Conservation (phyloP, 192 early-diverging fungal genomes). For the Geranomyces michiganensis region DNA sequence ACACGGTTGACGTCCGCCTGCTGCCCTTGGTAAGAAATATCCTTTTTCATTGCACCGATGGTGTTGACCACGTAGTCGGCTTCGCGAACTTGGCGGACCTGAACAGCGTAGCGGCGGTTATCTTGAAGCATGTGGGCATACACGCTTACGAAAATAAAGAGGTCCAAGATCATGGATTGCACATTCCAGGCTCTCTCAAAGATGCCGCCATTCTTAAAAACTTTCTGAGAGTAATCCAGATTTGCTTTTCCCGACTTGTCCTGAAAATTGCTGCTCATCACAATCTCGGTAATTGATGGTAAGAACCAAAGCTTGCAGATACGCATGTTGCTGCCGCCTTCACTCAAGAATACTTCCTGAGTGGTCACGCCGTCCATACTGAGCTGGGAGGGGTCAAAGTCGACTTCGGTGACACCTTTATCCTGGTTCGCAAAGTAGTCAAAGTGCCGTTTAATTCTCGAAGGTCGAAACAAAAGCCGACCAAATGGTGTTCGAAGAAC, state of each 20-base stretch:
- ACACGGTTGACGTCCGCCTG: constrained; percentile 47
- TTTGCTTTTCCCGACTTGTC: constrained; percentile 35
- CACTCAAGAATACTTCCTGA: constrained; percentile 42
- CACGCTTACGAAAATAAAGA: constrained; percentile 40
- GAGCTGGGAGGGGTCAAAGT: constrained; percentile 31
- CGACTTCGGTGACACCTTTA: constrained; percentile 24
- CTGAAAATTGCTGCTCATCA: constrained; percentile 21
- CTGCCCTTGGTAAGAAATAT: constrained; percentile 47
- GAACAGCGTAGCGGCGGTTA: constrained; percentile 44
- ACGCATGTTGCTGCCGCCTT: constrained; percentile 28
- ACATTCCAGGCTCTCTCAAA: constrained; percentile 42
- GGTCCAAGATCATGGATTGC: constrained; percentile 49
- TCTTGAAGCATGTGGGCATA: constrained; percentile 53
- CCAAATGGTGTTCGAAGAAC: constrained; percentile 35
- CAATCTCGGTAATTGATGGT: constrained; percentile 54
- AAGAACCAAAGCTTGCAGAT: constrained; percentile 52
- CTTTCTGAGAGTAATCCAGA: constrained; percentile 36
- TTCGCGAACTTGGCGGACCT: constrained; percentile 52
- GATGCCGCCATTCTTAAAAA: constrained; percentile 42
- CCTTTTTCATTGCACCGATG: constrained; percentile 52
- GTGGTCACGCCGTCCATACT: constrained; percentile 45
- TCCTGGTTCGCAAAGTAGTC: constrained; percentile 50
- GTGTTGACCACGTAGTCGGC: constrained; percentile 55
- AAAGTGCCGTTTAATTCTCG: constrained; percentile 38
- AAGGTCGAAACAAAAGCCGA: constrained; percentile 45